Conservation (phyloP, 2,329 filamentous ascomycete genomes). For the Tolypocladium sp. region DNA sequence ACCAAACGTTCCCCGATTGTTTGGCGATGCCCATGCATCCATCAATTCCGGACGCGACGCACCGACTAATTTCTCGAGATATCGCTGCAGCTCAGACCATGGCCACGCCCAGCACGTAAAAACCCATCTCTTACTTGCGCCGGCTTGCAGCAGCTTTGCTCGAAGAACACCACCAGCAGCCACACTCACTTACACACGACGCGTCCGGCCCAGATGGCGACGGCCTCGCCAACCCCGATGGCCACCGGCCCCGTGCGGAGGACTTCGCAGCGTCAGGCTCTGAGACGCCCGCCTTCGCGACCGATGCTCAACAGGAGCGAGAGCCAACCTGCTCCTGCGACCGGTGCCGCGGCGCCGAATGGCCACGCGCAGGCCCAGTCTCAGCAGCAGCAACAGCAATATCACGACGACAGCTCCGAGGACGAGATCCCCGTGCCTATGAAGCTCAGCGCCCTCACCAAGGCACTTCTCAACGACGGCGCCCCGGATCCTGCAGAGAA, state of each 20-base stretch:
- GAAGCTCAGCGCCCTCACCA: conserved; percentile 88
- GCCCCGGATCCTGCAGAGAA: conserved; percentile 34
- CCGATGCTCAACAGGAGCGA: conserved; percentile 34
- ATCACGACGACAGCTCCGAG: conserved; percentile 74
- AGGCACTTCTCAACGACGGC: conserved; percentile 66
- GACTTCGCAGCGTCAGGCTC: conserved; percentile 46
- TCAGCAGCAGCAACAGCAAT: conserved; percentile 36
- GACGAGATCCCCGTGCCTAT: conserved; percentile 87
- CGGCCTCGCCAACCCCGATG: conserved; percentile 46
- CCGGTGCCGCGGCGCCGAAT: conserved; percentile 15
- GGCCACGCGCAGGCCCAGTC: conserved; percentile 16
- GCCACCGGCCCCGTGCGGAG: conserved; percentile 41
- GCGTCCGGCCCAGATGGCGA: conserved; percentile 31
- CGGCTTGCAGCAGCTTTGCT: not conserved
- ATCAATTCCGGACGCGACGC: conserved; percentile 1
- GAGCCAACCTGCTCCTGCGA: conserved; percentile 27
- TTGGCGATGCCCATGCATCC: not conserved
- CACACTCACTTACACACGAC: conserved; percentile 5
- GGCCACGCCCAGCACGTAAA: conserved; percentile 30
- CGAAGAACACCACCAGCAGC: not conserved
- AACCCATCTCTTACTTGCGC: conserved; percentile 18
- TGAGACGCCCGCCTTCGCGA: conserved; percentile 40
- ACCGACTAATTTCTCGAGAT: conserved; percentile 7
- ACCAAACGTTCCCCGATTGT: not conserved
- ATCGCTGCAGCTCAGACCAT: conserved; percentile 23